Conservation (phyloP, 345 rosid species). For the Cardiospermum halicacabum region DNA sequence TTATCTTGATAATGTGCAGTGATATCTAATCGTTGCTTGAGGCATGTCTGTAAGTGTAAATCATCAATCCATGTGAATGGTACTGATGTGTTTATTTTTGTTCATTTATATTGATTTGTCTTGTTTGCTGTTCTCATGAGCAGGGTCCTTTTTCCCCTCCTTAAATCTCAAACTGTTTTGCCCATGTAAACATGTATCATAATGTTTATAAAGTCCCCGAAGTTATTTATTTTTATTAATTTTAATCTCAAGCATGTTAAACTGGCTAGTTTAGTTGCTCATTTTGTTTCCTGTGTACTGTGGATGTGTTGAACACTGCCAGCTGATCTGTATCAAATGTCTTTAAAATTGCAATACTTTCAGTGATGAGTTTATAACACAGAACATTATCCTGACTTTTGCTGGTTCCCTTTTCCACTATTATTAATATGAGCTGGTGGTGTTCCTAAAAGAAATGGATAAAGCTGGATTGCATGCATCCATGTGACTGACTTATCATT, state of each 20-base stretch:
- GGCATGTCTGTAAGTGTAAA: not conserved
- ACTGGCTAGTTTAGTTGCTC: no score
- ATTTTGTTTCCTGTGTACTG: not conserved
- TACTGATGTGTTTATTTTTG: not conserved
- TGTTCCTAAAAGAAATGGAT: not conserved
- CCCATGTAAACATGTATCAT: no score
- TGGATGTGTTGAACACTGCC: no score
- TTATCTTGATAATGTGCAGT: not conserved
- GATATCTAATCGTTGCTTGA: not conserved
- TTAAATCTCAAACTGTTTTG: not conserved
- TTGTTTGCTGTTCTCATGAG: not conserved
- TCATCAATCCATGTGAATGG: not conserved
- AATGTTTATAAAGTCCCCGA: no score
- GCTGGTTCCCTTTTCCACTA: not conserved
- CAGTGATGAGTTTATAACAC: not conserved
- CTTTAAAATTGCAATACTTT: not conserved
- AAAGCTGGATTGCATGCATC: not conserved
- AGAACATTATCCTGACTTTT: not conserved
- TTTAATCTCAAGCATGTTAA: not conserved
- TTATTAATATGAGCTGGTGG: not conserved
- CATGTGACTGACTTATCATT: not conserved
- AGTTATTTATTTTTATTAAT: no score
- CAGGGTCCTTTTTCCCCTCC: not conserved
- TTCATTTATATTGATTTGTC: not conserved
- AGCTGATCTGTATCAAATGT: not conserved